phyloP scores from a whole-genome alignment of 1,284 basidiomycete genomes.

The Trichosporon sp. region DNA sequence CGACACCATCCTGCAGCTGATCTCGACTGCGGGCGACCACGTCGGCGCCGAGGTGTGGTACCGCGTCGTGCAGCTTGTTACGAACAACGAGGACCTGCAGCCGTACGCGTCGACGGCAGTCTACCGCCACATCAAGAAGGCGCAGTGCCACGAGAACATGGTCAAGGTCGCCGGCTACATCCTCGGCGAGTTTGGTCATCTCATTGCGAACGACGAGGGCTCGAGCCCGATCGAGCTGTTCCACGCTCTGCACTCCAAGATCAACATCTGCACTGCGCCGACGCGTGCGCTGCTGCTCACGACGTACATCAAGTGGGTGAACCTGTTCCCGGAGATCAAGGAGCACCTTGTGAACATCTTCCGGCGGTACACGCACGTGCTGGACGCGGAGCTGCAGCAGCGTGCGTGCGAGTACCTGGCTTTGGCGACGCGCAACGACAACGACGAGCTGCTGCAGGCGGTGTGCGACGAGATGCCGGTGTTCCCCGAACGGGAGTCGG shows the following conservation, averaged over 20 bases:
- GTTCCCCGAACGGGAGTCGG: conserved; percentile 90
- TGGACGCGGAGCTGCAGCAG: conserved; percentile 98
- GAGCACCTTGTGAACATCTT: conserved; percentile 89
- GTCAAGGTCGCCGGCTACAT: conserved; percentile 98
- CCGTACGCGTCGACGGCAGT: conserved; percentile 92
- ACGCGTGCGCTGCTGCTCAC: conserved; percentile 90
- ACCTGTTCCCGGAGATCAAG: conserved; percentile 98
- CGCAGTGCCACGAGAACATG: conserved; percentile 92
- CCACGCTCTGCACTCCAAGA: conserved; percentile 87
- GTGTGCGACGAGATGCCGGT: conserved; percentile 99
- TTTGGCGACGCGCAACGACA: conserved; percentile 71
- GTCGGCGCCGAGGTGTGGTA: conserved; percentile 99
- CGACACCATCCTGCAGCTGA: conserved; percentile 89
- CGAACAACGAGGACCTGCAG: conserved; percentile 95
- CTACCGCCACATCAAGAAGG: conserved; percentile 80
- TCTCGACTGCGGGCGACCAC: conserved; percentile 94
- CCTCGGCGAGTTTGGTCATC: conserved; percentile 93
- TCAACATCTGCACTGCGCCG: conserved; percentile 86
- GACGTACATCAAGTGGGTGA: conserved; percentile 93
- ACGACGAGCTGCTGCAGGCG: conserved; percentile 86
- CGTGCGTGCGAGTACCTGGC: conserved; percentile 95
- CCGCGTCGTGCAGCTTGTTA: conserved; percentile 95
- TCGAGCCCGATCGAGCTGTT: conserved; percentile 95
- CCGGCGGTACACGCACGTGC: conserved; percentile 92
- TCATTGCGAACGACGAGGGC: conserved; percentile 90